These are phyloP conservation scores for Trichopus zeylanicus DNA, from an alignment of 116 monocot genomes.

Conservation along the genomic window DNA sequence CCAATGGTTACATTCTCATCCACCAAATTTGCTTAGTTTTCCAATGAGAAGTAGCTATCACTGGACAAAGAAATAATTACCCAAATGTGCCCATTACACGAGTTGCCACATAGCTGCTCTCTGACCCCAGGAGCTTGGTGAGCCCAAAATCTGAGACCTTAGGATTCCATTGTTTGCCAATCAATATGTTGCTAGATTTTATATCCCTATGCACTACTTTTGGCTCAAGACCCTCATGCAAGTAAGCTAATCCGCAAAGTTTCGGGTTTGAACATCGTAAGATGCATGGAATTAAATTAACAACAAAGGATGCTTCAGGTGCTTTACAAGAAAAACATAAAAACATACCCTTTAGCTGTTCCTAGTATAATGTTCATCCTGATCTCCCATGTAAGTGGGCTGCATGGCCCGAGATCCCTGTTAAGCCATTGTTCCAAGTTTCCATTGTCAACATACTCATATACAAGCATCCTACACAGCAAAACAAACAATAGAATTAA, in stretches of 20 bases:
- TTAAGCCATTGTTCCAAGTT: constrained; percentile 94
- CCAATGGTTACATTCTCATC: not conserved
- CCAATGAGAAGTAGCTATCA: too few relatives aligned
- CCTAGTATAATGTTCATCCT: constrained; percentile 76
- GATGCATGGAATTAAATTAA: too few relatives aligned
- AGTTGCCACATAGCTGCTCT: constrained; percentile 74
- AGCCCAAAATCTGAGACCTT: constrained; percentile 95
- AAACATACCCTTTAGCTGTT: constrained; percentile 76
- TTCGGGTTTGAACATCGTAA: too few relatives aligned
- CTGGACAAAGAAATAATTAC: constrained; percentile 15
- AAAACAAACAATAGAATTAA: not conserved
- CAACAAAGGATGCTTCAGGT: too few relatives aligned
- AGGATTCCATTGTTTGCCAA: constrained; percentile 77
- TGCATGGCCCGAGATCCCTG: constrained; percentile 55
- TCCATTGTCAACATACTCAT: constrained; percentile 87
- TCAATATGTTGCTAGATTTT: constrained; percentile 82
- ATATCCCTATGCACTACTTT: constrained; percentile 89
- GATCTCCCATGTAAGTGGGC: constrained; percentile 81
- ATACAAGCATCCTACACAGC: constrained; percentile 66
- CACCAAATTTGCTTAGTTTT: not conserved
- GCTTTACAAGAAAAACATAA: too few relatives aligned
- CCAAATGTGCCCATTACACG: constrained; percentile 97
- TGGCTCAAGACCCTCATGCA: constrained; percentile 90
- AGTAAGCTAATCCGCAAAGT: constrained; percentile 70
- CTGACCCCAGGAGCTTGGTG: constrained; percentile 78